Conservation (phyloP, 768 basidiomycete genomes). For the Pisolithus sp. region DNA sequence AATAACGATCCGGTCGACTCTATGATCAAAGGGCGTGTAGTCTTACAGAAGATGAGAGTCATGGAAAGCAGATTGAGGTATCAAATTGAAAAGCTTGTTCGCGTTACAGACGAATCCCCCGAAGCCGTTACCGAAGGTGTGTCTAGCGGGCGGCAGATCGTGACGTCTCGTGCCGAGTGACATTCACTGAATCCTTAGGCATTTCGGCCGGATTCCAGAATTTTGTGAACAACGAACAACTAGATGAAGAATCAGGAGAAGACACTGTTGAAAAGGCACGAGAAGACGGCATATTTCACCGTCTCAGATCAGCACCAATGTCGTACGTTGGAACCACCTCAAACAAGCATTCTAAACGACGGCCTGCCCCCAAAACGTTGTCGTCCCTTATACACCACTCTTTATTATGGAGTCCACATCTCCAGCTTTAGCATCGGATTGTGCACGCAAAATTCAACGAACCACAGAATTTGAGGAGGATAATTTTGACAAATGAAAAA, state of each 20-base stretch:
- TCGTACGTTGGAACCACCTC: slow-evolving; percentile 64
- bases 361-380: slow-evolving; percentile 40
- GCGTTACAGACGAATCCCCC: slow-evolving; percentile 58
- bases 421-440: slow-evolving; percentile 25
- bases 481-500: slow-evolving; percentile 91
- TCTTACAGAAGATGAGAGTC: slow-evolving; percentile 82
- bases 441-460: slow-evolving; percentile 77
- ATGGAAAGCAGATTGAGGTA: slow-evolving; percentile 88
- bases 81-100: slow-evolving; percentile 92
- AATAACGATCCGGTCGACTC: slow-evolving; percentile 73
- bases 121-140: slow-evolving; percentile 55
- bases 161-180: not conserved
- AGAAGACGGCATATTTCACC: slow-evolving; percentile 43
- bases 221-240: slow-evolving; percentile 42
- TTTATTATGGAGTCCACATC: too few relatives aligned
- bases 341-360: slow-evolving; percentile 40
- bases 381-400: not conserved
- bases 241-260: slow-evolving; percentile 29
- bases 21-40: slow-evolving; percentile 69
- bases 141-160: slow-evolving; percentile 8
- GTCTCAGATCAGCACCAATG: slow-evolving; percentile 83
- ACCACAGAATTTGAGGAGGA: slow-evolving; percentile 88
- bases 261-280: slow-evolving; percentile 4
- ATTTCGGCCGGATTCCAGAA: slow-evolving; percentile 89
- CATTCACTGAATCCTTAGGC: slow-evolving; percentile 72